Evolutionary conservation across 2,329 filamentous ascomycete species (phyloP).

Genomic region (Neospermospora avenae): DNA sequence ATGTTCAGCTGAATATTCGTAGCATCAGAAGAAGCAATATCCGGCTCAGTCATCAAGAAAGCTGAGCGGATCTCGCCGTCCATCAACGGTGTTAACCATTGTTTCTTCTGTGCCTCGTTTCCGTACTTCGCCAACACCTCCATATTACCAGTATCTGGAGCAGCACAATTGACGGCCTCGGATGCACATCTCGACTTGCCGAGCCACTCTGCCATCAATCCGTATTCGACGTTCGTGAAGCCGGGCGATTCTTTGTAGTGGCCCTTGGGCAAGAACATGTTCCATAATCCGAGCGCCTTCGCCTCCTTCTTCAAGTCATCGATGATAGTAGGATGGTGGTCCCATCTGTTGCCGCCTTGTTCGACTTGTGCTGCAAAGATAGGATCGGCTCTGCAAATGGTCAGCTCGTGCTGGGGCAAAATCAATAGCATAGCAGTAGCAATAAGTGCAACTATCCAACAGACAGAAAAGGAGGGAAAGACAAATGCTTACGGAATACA

Average conservation of each 20-base stretch:
- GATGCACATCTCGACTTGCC: slow-evolving; percentile 81
- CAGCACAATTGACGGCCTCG: slow-evolving; percentile 85
- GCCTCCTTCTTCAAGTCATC: slow-evolving; percentile 89
- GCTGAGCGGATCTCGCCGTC: slow-evolving; percentile 83
- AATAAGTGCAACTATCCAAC: slow-evolving; percentile 6
- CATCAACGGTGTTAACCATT: slow-evolving; percentile 79
- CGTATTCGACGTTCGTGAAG: slow-evolving; percentile 94
- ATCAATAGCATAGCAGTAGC: background rate
- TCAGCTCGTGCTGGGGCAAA: slow-evolving; percentile 17
- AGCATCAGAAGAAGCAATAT: slow-evolving; percentile 84
- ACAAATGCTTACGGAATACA: slow-evolving; percentile 65
- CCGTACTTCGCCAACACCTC: slow-evolving; percentile 92
- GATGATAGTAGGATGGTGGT: slow-evolving; percentile 72
- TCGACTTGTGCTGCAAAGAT: slow-evolving; percentile 79
- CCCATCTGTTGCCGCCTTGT: slow-evolving; percentile 71
- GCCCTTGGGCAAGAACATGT: slow-evolving; percentile 93
- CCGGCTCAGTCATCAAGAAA: slow-evolving; percentile 92
- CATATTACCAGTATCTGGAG: slow-evolving; percentile 94
- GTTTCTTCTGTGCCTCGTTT: slow-evolving; percentile 76
- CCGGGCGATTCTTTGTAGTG: slow-evolving; percentile 96
- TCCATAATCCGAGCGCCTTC: slow-evolving; percentile 84
- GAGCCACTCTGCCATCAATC: slow-evolving; percentile 93
- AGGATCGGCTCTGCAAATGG: slow-evolving; percentile 61
- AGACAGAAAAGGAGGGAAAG: background rate
- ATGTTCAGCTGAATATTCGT: slow-evolving; percentile 89